Evolutionary conservation across 208 protist species (phyloP).

Genomic region (Polymyxa betae): DNA sequence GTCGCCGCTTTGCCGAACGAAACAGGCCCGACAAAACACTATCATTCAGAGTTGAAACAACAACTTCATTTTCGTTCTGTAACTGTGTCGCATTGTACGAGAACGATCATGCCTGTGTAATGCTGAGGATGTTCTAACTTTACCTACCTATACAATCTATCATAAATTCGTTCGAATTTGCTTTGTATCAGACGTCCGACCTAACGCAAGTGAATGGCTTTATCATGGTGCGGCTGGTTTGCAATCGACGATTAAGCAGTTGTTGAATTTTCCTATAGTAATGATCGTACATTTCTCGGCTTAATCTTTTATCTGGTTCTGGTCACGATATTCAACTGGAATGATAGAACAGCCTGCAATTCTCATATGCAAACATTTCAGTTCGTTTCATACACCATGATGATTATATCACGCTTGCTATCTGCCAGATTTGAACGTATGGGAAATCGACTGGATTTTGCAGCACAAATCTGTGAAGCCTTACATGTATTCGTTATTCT

Average conservation of each 20-base stretch:
- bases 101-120: no score
- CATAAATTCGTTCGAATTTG: no score
- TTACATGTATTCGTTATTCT: slow-evolving; percentile 29
- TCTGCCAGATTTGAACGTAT: neutral
- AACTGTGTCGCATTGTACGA: no score
- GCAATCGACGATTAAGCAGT: neutral
- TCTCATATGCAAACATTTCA: slow-evolving; percentile 11
- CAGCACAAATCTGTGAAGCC: neutral
- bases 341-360: neutral
- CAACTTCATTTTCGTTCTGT: no score
- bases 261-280: neutral
- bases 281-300: slow-evolving; percentile 35
- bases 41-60: no score
- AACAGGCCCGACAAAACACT: no score
- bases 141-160: no score
- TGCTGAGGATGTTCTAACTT: no score
- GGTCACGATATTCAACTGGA: slow-evolving; percentile 48
- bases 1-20: no score
- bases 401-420: slow-evolving; percentile 8
- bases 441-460: neutral
- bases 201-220: no score
- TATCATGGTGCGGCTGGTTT: no score
- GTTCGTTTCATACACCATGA: slow-evolving; percentile 14
- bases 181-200: no score
- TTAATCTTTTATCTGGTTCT: slow-evolving; percentile 30